Conservation (phyloP, 1,139 yeast species). For the Candida sp. region DNA sequence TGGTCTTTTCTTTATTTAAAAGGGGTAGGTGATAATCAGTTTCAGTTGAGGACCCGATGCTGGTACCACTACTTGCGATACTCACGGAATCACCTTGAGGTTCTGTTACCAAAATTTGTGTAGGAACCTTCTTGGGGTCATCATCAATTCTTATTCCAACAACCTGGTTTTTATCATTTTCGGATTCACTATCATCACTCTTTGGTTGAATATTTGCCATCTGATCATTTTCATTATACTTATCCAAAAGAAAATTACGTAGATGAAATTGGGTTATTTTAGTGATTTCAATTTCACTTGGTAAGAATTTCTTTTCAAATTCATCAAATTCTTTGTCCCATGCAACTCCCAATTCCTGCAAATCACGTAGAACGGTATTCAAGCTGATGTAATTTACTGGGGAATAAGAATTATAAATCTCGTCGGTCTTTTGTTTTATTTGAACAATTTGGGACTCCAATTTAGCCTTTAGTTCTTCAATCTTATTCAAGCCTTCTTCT, state of each 20-base stretch:
- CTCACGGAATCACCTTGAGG: not conserved
- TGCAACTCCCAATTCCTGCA: slow-evolving; percentile 78
- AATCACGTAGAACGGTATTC: slow-evolving; percentile 63
- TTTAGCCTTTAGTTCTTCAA: slow-evolving; percentile 55
- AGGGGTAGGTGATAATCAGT: slow-evolving; percentile 1
- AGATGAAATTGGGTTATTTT: slow-evolving; percentile 88
- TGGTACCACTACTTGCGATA: not conserved
- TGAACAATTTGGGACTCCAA: slow-evolving; percentile 50
- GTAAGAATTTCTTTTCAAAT: slow-evolving; percentile 78
- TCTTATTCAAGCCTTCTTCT: slow-evolving; percentile 61
- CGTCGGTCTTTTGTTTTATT: slow-evolving; percentile 45
- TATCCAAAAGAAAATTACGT: slow-evolving; percentile 65
- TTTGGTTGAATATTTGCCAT: slow-evolving; percentile 9
- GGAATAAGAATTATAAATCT: slow-evolving; percentile 51
- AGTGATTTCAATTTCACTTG: slow-evolving; percentile 92
- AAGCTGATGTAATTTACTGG: slow-evolving; percentile 69
- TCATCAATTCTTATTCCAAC: slow-evolving; percentile 1
- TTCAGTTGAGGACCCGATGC: not conserved
- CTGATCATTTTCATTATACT: slow-evolving; percentile 30
- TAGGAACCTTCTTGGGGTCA: not conserved
- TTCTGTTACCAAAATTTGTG: not conserved
- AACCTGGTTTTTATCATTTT: slow-evolving; percentile 5
- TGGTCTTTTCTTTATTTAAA: slow-evolving; percentile 11
- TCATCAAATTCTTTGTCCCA: slow-evolving; percentile 88
- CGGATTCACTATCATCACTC: slow-evolving; percentile 6